Evolutionary conservation across 495 filamentous ascomycete species (phyloP), one percentile per base, ranked within the genome.

Genomic region (Penicillium salamii): DNA sequence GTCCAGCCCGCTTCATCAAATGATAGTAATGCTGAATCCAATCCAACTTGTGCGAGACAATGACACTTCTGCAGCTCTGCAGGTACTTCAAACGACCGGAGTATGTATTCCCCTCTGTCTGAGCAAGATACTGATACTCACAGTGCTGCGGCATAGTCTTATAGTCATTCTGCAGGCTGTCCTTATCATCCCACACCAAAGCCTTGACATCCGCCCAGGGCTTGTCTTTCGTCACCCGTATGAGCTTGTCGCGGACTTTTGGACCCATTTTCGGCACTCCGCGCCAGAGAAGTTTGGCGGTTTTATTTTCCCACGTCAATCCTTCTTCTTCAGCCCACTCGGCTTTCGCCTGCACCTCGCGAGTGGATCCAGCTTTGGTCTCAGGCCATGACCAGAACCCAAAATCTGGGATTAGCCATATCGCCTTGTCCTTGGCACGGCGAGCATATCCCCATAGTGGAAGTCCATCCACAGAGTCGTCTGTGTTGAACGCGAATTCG

Each of bases 381-480:
- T 80, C 67, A 1, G 77, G 66, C 79, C 80, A 85, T 2, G 76
- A 67, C 80, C 81, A 88, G 66, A 78, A 83, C 55, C 76, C 74
- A 65, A 87, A 87, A 66, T 88, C 83, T 5, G 85, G 85, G 53
- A 87, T 81, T 0, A 84, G 53, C 77, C 85, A 87, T 40, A 66
- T 56, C 32, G 66, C 52, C 1, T 68, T 55, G 38, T 78, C 69
- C 14, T 58, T 45, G 13, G 48, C 33, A 26, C 42, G 48, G 8
- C 74, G 72, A 2, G 77, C 59, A 47, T 70, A 75, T 9, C 63
- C 62, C 78, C 76, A 80, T 14, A 72, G 62, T 1, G 69, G 62
- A 20, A 65, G 56, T 13, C 40, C 36, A 23, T 49, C 51, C 15
- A 53, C 55, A 28, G 33, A 45, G 51, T 81, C 77, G 43, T 76